phyloP scores from a whole-genome alignment of 306 rosid species.

The Fragaria iinumae region DNA sequence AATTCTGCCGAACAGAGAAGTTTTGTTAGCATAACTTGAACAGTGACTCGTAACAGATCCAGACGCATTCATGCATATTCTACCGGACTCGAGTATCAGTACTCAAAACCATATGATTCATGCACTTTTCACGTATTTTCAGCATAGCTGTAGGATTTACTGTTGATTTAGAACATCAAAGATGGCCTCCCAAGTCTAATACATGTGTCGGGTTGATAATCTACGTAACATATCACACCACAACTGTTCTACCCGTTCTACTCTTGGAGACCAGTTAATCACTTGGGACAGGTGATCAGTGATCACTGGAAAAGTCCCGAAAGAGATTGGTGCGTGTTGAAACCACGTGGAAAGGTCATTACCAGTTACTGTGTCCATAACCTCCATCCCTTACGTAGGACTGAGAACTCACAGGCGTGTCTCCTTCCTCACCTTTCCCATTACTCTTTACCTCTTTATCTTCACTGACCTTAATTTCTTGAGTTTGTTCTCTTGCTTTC shows the following conservation, averaged over 20 bases:
- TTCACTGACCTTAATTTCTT: background rate
- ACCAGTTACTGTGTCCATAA: background rate
- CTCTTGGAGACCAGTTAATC: no score
- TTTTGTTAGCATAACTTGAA: background rate
- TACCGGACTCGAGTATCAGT: background rate
- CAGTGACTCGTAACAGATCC: background rate
- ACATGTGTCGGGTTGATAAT: no score
- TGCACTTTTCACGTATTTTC: background rate
- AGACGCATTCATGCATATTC: background rate
- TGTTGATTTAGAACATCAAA: no score
- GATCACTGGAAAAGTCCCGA: no score
- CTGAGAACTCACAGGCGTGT: conserved; percentile 44
- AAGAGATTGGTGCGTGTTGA: conserved; percentile 15
- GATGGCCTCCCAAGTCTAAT: no score
- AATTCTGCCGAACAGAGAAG: background rate
- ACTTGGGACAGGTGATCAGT: no score
- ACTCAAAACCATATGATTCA: background rate
- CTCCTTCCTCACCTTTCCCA: conserved; percentile 62
- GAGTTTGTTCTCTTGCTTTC: no score
- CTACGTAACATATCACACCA: no score
- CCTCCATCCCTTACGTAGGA: background rate
- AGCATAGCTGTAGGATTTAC: background rate
- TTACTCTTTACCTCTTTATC: conserved; percentile 6
- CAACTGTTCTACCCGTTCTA: no score
- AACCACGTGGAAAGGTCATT: conserved; percentile 38